Conservation (phyloP, 2,329 filamentous ascomycete genomes). For the Dothideomycetes sp. region DNA sequence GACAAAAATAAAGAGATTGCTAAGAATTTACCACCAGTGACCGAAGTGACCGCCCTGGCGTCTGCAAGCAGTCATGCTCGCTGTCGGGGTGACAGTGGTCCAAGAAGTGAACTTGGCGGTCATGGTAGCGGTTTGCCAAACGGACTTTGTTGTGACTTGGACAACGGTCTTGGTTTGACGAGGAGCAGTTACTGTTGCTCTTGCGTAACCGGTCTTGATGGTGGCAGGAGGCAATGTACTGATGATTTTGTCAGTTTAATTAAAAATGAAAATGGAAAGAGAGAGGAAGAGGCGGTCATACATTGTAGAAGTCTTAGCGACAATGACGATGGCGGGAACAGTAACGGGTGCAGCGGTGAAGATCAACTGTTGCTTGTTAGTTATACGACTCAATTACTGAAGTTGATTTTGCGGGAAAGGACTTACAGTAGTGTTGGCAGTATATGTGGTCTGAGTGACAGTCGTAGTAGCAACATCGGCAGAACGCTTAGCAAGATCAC, state of each 20-base stretch:
- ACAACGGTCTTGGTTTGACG: slow-evolving; percentile 27
- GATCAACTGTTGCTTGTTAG: background rate
- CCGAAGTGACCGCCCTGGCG: slow-evolving; percentile 26
- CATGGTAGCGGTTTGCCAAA: slow-evolving; percentile 26
- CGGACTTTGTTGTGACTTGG: slow-evolving; percentile 21
- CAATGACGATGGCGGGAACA: slow-evolving; percentile 23
- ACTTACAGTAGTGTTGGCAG: slow-evolving; percentile 23
- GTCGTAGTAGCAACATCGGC: slow-evolving; percentile 29
- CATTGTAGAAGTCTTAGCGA: slow-evolving; percentile 17
- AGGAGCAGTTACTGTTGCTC: slow-evolving; percentile 27
- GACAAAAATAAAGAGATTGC: background rate
- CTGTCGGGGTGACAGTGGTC: slow-evolving; percentile 29
- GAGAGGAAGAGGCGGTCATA: background rate
- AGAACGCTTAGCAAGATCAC: slow-evolving; percentile 24
- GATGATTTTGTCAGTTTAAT: slow-evolving; percentile 16
- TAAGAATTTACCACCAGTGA: slow-evolving; percentile 2
- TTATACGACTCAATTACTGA: background rate
- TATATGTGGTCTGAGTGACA: slow-evolving; percentile 25
- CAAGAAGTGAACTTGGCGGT: slow-evolving; percentile 24
- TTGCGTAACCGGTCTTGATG: slow-evolving; percentile 27
- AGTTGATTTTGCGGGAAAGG: background rate
- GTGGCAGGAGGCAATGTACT: slow-evolving; percentile 29
- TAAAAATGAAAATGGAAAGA: background rate
- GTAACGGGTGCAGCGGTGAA: slow-evolving; percentile 20
- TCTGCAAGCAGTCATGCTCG: slow-evolving; percentile 28